phyloP scores from a whole-genome alignment of 495 filamentous ascomycete genomes.

The Aspergillus heteromorphus region DNA sequence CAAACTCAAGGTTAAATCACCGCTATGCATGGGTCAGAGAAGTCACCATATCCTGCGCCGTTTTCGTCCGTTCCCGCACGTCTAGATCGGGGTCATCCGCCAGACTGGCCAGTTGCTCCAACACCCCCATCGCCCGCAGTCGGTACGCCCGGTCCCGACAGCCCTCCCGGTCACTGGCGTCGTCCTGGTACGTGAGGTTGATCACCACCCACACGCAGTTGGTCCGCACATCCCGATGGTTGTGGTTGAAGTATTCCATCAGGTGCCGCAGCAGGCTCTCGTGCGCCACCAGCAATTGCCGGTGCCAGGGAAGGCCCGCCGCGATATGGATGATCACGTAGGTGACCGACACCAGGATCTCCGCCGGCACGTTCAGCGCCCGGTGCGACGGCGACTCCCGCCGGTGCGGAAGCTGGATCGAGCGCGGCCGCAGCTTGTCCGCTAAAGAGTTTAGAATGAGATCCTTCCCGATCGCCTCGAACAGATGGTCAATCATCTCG shows the following conservation, averaged over 20 bases:
- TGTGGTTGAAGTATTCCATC: constrained; percentile 59
- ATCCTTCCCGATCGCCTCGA: constrained; percentile 67
- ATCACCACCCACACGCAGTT: constrained; percentile 75
- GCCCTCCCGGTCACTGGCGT: constrained; percentile 54
- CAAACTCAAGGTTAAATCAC: background rate
- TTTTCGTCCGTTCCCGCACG: constrained; percentile 77
- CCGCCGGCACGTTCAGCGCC: constrained; percentile 48
- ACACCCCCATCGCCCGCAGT: constrained; percentile 66
- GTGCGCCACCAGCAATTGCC: constrained; percentile 68
- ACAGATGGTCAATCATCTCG: constrained; percentile 82
- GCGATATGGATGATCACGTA: constrained; percentile 82
- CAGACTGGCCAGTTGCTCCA: constrained; percentile 58
- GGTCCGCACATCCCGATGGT: constrained; percentile 61
- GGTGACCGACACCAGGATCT: constrained; percentile 69
- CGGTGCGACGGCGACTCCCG: constrained; percentile 26
- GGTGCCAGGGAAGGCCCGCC: constrained; percentile 69
- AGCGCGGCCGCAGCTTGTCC: constrained; percentile 60
- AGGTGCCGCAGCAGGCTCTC: constrained; percentile 46
- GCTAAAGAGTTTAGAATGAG: constrained; percentile 70
- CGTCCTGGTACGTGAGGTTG: constrained; percentile 78
- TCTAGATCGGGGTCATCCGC: constrained; percentile 74
- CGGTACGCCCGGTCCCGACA: constrained; percentile 60
- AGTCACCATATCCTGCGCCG: constrained; percentile 63
- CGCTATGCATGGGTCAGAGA: constrained; percentile 22
- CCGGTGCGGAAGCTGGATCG: constrained; percentile 35